Evolutionary conservation across 2,329 filamentous ascomycete species (phyloP).

Genomic region (Pseudocercospora fuligena): DNA sequence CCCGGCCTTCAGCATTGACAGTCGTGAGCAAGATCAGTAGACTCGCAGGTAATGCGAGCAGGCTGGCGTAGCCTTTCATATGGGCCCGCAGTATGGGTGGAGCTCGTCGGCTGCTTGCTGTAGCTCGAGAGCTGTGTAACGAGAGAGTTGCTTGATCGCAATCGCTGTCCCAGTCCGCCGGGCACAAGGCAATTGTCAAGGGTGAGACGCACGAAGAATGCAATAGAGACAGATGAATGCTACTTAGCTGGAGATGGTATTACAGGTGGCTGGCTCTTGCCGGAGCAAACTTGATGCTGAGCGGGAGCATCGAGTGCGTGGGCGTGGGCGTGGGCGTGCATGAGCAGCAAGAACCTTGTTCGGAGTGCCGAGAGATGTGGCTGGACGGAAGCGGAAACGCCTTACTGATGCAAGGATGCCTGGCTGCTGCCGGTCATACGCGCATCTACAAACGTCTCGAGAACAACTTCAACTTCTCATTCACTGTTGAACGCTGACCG

Average conservation of each 20-base stretch:
- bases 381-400: neutral
- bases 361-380: neutral
- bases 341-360: slow-evolving; percentile 1
- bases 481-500: neutral
- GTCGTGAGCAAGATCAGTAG: slow-evolving; percentile 31
- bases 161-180: neutral
- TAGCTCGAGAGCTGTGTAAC: slow-evolving; percentile 3
- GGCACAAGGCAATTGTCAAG: neutral
- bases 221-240: neutral
- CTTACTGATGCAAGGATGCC: neutral
- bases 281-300: neutral
- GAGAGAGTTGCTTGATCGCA: neutral
- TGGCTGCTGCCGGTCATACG: neutral
- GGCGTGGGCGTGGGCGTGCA: neutral
- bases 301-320: neutral
- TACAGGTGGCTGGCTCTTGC: slow-evolving; percentile 8
- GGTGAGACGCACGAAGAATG: neutral
- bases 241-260: slow-evolving; percentile 1
- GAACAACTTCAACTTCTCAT: neutral
- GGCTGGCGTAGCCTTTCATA: slow-evolving; percentile 31
- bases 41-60: slow-evolving; percentile 36
- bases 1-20: slow-evolving; percentile 26
- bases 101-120: slow-evolving; percentile 5
- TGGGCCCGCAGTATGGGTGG: neutral
- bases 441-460: neutral